Conservation (phyloP, 495 filamentous ascomycete genomes). For the Copromyces sp. region DNA sequence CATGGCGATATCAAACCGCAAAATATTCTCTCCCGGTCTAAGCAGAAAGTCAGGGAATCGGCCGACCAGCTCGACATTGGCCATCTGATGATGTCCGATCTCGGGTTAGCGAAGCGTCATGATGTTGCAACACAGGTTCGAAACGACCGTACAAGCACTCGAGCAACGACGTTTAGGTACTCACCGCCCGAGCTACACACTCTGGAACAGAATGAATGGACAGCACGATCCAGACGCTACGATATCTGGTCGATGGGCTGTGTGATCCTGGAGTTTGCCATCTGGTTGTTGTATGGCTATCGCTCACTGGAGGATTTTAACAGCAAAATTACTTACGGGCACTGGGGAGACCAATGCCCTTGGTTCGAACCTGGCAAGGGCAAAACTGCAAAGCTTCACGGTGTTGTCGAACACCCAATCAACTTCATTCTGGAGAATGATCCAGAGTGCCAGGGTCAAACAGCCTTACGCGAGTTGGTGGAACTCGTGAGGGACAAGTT, state of each 20-base stretch:
- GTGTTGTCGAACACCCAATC: not conserved
- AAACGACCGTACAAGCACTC: slow-evolving; percentile 7
- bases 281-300: slow-evolving; percentile 27
- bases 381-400: too few species aligned
- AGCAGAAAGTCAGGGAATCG: too few species aligned
- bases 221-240: slow-evolving; percentile 4
- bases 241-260: slow-evolving; percentile 35
- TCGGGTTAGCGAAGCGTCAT: slow-evolving; percentile 19
- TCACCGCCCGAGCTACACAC: slow-evolving; percentile 17
- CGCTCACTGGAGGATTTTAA: slow-evolving; percentile 13
- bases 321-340: slow-evolving; percentile 11
- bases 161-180: slow-evolving; percentile 11
- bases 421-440: not conserved
- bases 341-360: too few species aligned
- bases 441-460: not conserved
- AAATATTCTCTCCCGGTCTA: slow-evolving; percentile 15
- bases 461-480: not conserved
- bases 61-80: not conserved
- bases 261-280: slow-evolving; percentile 23
- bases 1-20: slow-evolving; percentile 26
- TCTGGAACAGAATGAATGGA: slow-evolving; percentile 12
- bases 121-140: not conserved
- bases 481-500: not conserved
- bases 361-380: too few species aligned
- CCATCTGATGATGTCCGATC: slow-evolving; percentile 18